Evolutionary conservation across 2,329 filamentous ascomycete species (phyloP), one percentile per base, ranked within the genome.

Genomic region (Fusarium miscanthi): DNA sequence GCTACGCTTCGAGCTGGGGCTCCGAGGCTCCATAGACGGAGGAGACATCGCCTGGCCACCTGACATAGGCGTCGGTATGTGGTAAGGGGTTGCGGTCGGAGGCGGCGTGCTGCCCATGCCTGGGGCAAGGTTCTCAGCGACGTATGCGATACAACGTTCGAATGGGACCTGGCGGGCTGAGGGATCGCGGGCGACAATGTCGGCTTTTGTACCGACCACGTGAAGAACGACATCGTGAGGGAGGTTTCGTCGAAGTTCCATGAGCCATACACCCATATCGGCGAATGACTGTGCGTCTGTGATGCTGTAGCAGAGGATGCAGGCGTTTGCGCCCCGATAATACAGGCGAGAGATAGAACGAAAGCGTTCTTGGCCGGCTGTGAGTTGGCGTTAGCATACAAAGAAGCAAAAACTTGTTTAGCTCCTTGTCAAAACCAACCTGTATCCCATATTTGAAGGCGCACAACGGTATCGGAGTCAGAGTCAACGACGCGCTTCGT

Each of bases 361-460:
- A 82, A 98, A 99, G 63, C 95, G 91, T 85, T 99, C 95, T 80
- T 99, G 95, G 69, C 95, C 95, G 63, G 95, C 90, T 86, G 80
- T 62, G 10, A 45, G 19, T 10, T 30, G 3, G 19, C 7, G 59
- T 77, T 38, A 77, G 68, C 43, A 53, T 61, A 37, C 9, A 9
- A 33, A 12, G 8, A 16, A 38, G 16, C 23, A n/a, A 17, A 17
- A n/a, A 25, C 27, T n/a, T 33, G 7, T 21, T 53, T 12, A 30
- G 23, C 33, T 57, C 23, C 6, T 56, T 49, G 37, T 51, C 42
- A 62, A 43, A 38, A 71, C 70, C 40, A 58, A 89, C 88, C 94
- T 38, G 95, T 98, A 80, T 98, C 95, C 95, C 95, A 98, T 75
- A 98, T 97, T 80, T 98, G 95, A 41, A 98, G 86, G n/a, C 95